These are phyloP conservation scores for Trypethelium eluteriae DNA, from an alignment of 495 filamentous ascomycete genomes.

Conservation along the genomic window DNA sequence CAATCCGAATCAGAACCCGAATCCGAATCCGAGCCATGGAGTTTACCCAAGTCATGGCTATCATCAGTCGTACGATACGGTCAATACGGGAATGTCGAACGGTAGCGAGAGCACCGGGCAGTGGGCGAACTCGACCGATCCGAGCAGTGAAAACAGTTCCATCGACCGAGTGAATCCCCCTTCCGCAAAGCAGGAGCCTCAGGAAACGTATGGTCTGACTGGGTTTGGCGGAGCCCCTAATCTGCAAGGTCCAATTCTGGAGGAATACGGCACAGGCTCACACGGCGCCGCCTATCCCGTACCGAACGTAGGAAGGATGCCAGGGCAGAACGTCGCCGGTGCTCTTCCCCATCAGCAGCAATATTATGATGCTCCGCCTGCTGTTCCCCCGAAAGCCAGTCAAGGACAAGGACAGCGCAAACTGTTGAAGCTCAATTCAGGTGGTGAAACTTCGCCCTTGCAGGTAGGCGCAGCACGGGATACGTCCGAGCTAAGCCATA, in stretches of 20 bases:
- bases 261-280: slow-evolving; percentile 33
- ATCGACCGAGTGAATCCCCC: slow-evolving; percentile 55
- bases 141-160: slow-evolving; percentile 85
- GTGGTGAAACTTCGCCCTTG: not conserved
- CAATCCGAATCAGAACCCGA: slow-evolving; percentile 23
- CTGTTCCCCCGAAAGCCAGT: slow-evolving; percentile 17
- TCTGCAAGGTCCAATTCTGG: slow-evolving; percentile 33
- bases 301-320: slow-evolving; percentile 10
- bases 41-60: slow-evolving; percentile 61
- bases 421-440: slow-evolving; percentile 26
- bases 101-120: slow-evolving; percentile 61
- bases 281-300: slow-evolving; percentile 20
- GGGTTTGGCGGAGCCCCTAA: slow-evolving; percentile 44
- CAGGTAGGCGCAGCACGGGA: slow-evolving; percentile 12
- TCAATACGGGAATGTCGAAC: slow-evolving; percentile 62
- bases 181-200: slow-evolving; percentile 41
- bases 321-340: not conserved
- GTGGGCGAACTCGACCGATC: slow-evolving; percentile 75
- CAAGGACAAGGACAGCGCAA: slow-evolving; percentile 29
- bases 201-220: slow-evolving; percentile 43
- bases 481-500: slow-evolving; percentile 28
- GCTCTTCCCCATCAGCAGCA: slow-evolving; percentile 3
- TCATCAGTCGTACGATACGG: slow-evolving; percentile 74
- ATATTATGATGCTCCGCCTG: slow-evolving; percentile 9
- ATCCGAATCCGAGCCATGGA: slow-evolving; percentile 17